These are phyloP conservation scores for Didymellaceae sp. DNA, from an alignment of 2,329 filamentous ascomycete species.

Conservation along the genomic window DNA sequence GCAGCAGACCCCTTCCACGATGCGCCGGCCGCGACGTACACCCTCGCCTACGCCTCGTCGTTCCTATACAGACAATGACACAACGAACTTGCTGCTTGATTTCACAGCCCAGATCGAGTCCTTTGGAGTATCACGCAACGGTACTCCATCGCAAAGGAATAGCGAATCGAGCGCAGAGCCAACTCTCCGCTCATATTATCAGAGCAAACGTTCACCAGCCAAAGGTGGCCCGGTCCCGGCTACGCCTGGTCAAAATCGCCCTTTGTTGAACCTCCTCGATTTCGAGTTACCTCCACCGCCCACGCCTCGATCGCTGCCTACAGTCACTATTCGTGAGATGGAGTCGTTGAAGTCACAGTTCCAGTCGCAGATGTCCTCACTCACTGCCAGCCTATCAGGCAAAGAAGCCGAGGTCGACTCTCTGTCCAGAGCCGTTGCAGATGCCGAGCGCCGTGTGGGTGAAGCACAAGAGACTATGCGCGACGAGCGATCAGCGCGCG, in stretches of 20 bases:
- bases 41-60: slow-evolving; percentile 62
- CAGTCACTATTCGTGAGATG: slow-evolving; percentile 87
- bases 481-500: slow-evolving; percentile 74
- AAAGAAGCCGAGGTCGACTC: slow-evolving; percentile 91
- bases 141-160: slow-evolving; percentile 51
- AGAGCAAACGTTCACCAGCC: slow-evolving; percentile 43
- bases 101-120: slow-evolving; percentile 80
- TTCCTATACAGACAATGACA: slow-evolving; percentile 61
- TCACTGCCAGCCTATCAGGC: slow-evolving; percentile 88
- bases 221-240: slow-evolving; percentile 38
- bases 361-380: slow-evolving; percentile 90
- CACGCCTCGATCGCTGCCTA: slow-evolving; percentile 88
- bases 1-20: slow-evolving; percentile 58
- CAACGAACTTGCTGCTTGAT: slow-evolving; percentile 81
- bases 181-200: slow-evolving; percentile 54
- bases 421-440: slow-evolving; percentile 83
- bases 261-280: slow-evolving; percentile 63
- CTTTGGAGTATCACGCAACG: slow-evolving; percentile 52
- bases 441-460: slow-evolving; percentile 91
- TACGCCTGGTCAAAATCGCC: slow-evolving; percentile 42
- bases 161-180: slow-evolving; percentile 58
- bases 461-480: slow-evolving; percentile 83
- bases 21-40: slow-evolving; percentile 52
- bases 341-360: slow-evolving; percentile 91
- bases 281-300: slow-evolving; percentile 94